Evolutionary conservation across 179 eudicot genomes (phyloP).

Genomic region (Drosera spatulata): DNA sequence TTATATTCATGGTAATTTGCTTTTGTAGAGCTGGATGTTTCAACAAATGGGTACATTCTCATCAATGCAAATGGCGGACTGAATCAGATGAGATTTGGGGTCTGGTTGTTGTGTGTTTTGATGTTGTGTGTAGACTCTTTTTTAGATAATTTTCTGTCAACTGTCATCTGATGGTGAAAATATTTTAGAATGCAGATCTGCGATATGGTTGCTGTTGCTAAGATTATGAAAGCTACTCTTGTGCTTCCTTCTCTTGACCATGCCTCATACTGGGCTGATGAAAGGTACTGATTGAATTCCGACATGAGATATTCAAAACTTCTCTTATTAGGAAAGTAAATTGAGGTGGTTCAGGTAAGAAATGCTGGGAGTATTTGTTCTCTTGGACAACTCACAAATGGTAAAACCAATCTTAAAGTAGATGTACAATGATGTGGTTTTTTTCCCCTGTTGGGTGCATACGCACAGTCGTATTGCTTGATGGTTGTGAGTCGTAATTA

Average conservation of each 20-base stretch:
- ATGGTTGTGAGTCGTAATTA: too few species aligned
- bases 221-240: slow-evolving; percentile 95
- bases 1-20: slow-evolving; percentile 8
- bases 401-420: too few species aligned
- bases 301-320: background rate
- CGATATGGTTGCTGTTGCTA: slow-evolving; percentile 99
- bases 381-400: too few species aligned
- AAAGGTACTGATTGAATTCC: slow-evolving; percentile 39
- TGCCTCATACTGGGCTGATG: slow-evolving; percentile 97
- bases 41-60: slow-evolving; percentile 81
- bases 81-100: slow-evolving; percentile 99
- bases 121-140: slow-evolving; percentile 7
- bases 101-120: slow-evolving; percentile 42
- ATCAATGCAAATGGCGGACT: slow-evolving; percentile 98
- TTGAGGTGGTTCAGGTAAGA: too few species aligned
- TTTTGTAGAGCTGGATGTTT: slow-evolving; percentile 51
- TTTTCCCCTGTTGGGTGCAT: too few species aligned
- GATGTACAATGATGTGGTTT: too few species aligned
- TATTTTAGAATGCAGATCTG: slow-evolving; percentile 95
- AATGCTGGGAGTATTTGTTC: too few species aligned
- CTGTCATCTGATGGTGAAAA: slow-evolving; percentile 33
- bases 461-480: too few species aligned
- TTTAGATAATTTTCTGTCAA: slow-evolving; percentile 7
- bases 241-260: slow-evolving; percentile 98
- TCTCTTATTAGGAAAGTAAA: too few species aligned